Conservation (phyloP, 345 rosid species). For the Firmiana major region DNA sequence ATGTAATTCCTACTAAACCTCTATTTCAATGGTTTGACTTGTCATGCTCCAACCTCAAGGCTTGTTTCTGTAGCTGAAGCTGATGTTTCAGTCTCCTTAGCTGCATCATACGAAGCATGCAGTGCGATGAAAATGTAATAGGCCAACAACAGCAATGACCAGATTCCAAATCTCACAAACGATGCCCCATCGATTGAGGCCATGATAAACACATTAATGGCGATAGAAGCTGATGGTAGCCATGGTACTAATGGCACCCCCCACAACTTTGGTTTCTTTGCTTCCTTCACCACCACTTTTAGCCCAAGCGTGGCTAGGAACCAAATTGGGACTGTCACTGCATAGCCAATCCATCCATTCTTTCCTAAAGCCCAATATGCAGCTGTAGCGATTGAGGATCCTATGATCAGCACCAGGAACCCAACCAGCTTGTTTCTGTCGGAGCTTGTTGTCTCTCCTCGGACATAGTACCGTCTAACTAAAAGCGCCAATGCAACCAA, state of each 20-base stretch:
- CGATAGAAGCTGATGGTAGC: conserved; percentile 53
- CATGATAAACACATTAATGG: conserved; percentile 48
- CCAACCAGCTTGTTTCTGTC: conserved; percentile 35
- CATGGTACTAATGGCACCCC: conserved; percentile 71
- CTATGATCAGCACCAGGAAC: conserved; percentile 33
- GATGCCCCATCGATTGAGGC: conserved; percentile 51
- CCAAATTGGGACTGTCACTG: conserved; percentile 45
- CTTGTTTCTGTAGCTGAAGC: neutral
- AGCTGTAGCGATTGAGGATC: conserved; percentile 39
- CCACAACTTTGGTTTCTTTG: conserved; percentile 54
- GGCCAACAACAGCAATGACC: conserved; percentile 35
- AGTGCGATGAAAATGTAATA: conserved; percentile 40
- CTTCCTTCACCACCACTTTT: conserved; percentile 32
- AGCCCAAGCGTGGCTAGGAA: conserved; percentile 47
- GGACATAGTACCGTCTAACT: conserved; percentile 55
- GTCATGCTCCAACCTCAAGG: no score
- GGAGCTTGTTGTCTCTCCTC: conserved; percentile 33
- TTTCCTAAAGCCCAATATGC: conserved; percentile 37
- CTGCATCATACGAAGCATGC: conserved; percentile 46
- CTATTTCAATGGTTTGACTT: neutral
- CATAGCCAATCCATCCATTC: conserved; percentile 44
- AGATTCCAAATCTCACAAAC: conserved; percentile 41
- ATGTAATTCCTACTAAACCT: neutral
- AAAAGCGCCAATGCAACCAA: conserved; percentile 52
- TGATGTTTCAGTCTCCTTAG: conserved; percentile 17